Conservation (phyloP, 1,284 basidiomycete genomes). For the Coriolopsis trogii region DNA sequence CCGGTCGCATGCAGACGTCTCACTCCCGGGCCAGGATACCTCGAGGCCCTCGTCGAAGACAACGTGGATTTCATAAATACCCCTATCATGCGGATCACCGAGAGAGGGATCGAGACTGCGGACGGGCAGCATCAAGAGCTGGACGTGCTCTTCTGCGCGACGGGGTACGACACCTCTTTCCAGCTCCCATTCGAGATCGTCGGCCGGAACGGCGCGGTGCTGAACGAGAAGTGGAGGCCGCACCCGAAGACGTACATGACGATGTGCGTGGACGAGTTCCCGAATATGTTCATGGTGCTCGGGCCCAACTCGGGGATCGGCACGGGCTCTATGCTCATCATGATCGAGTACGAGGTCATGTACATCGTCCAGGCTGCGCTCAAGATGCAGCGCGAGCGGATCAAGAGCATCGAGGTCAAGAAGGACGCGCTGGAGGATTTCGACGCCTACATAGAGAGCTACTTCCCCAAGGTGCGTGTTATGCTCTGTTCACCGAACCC, state of each 20-base stretch:
- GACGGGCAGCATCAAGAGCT: conserved; percentile 57
- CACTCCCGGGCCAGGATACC: conserved; percentile 67
- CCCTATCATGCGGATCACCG: conserved; percentile 51
- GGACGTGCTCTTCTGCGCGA: conserved; percentile 50
- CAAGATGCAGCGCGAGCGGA: conserved; percentile 61
- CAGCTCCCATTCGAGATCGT: conserved; percentile 54
- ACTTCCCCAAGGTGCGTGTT: conserved; percentile 7
- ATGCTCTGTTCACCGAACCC: not conserved
- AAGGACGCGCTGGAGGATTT: not conserved
- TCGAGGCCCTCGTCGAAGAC: conserved; percentile 61
- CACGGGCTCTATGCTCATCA: conserved; percentile 51
- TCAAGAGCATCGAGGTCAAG: conserved; percentile 49
- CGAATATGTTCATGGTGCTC: conserved; percentile 59
- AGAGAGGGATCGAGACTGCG: conserved; percentile 54
- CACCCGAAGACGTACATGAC: conserved; percentile 59
- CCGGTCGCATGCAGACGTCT: conserved; percentile 58
- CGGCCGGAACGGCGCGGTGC: conserved; percentile 49
- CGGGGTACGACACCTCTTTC: conserved; percentile 57
- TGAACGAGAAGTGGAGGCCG: conserved; percentile 53
- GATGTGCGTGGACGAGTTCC: conserved; percentile 59
- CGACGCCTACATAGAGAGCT: conserved; percentile 4
- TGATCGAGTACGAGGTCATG: conserved; percentile 58
- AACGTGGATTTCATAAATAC: conserved; percentile 45
- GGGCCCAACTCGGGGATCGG: conserved; percentile 61
- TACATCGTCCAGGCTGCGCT: conserved; percentile 54